phyloP scores from a whole-genome alignment of 23 red algal genomes.

The Gracilaria domingensis region DNA sequence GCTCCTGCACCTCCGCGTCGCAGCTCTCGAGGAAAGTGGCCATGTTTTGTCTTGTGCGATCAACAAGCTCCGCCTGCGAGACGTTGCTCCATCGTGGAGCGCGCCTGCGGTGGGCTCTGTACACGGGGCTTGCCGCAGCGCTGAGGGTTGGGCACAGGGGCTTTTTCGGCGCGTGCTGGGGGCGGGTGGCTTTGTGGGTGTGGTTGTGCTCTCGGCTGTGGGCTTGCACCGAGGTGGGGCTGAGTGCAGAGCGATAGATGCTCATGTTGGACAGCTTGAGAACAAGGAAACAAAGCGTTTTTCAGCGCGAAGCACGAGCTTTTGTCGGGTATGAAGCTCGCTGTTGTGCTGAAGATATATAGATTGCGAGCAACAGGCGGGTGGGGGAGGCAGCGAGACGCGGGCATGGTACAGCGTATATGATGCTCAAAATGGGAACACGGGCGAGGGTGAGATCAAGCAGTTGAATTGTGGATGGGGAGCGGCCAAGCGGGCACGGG shows the following conservation, averaged over 20 bases:
- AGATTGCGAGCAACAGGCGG: no score
- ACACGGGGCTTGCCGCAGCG: neutral
- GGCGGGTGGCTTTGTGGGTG: neutral
- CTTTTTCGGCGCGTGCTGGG: neutral
- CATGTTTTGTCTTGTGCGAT: slow-evolving; percentile 14
- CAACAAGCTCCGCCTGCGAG: slow-evolving; percentile 17
- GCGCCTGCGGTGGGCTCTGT: neutral
- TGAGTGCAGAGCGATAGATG: neutral
- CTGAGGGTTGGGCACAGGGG: neutral
- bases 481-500: neutral
- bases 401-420: no score
- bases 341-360: no score
- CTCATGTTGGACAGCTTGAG: neutral
- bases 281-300: no score
- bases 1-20: neutral
- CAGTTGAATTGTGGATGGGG: no score
- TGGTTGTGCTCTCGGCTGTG: neutral
- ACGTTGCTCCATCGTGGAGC: neutral
- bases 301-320: no score
- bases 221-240: neutral
- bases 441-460: no score
- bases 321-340: no score
- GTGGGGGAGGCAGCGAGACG: no score
- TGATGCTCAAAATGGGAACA: no score
- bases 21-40: neutral